These are phyloP conservation scores for Waltergamsia citrina DNA, from an alignment of 2,329 filamentous ascomycete species.

Conservation along the genomic window DNA sequence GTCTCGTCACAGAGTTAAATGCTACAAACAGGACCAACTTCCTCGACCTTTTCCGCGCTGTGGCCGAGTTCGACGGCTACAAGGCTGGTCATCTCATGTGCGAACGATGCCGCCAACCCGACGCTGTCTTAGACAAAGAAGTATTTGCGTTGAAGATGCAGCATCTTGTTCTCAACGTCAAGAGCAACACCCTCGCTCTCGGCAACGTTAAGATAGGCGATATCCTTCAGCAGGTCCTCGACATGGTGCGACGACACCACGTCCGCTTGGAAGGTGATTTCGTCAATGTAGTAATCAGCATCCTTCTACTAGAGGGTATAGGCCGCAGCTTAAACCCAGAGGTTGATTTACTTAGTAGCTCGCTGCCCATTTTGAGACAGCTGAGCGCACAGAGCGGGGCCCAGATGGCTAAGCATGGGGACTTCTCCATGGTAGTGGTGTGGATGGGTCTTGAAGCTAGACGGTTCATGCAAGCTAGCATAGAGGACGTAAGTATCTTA, in stretches of 20 bases:
- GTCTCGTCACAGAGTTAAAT: constrained; percentile 89
- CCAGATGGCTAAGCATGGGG: constrained; percentile 59
- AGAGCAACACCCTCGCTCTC: constrained; percentile 80
- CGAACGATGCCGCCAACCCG: constrained; percentile 84
- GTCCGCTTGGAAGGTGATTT: constrained; percentile 95
- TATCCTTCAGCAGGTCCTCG: constrained; percentile 79
- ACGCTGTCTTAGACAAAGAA: constrained; percentile 79
- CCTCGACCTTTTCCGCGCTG: constrained; percentile 86
- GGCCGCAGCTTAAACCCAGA: constrained; percentile 79
- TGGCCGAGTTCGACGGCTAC: constrained; percentile 96
- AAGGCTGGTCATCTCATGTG: constrained; percentile 94
- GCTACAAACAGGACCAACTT: constrained; percentile 81
- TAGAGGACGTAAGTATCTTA: constrained; percentile 63
- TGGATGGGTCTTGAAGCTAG: constrained; percentile 88
- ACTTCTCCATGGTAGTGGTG: constrained; percentile 79
- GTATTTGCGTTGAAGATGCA: constrained; percentile 96
- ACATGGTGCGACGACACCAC: constrained; percentile 87
- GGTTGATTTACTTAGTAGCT: constrained; percentile 76
- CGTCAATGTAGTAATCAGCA: constrained; percentile 95
- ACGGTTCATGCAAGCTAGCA: constrained; percentile 79
- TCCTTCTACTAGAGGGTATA: constrained; percentile 87
- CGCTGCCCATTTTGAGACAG: constrained; percentile 82
- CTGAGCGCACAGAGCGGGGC: constrained; percentile 70
- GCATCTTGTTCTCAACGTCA: constrained; percentile 84
- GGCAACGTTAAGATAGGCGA: constrained; percentile 96